These are phyloP conservation scores for Xylariaceae sp. DNA, from an alignment of 2,329 filamentous ascomycete genomes.

Conservation along the genomic window DNA sequence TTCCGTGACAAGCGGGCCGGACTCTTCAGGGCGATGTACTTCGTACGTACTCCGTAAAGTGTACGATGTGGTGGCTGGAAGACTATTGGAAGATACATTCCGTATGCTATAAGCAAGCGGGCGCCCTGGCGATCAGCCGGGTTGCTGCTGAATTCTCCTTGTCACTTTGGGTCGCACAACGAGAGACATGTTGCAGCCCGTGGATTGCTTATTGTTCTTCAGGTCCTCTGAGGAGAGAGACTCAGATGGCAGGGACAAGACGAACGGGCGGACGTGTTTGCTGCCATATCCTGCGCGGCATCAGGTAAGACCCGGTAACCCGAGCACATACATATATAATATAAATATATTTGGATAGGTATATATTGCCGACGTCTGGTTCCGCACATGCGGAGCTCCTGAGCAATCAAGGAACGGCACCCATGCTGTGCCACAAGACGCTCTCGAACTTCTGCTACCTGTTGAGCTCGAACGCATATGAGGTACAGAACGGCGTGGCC, in stretches of 20 bases:
- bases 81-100: no score
- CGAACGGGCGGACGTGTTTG: not conserved
- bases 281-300: not conserved
- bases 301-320: not conserved
- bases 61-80: no score
- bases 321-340: not conserved
- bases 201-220: not conserved
- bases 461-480: not conserved
- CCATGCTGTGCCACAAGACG: slow-evolving; percentile 10
- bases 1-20: no score
- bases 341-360: no score
- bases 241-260: not conserved
- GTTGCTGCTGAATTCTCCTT: not conserved
- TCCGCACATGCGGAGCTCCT: slow-evolving; percentile 17
- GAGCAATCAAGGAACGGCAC: slow-evolving; percentile 10
- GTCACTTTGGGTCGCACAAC: not conserved
- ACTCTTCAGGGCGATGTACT: no score
- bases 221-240: not conserved
- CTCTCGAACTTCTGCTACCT: not conserved
- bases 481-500: no score
- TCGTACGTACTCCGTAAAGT: no score
- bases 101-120: no score
- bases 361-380: slow-evolving; percentile 1
- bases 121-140: not conserved
- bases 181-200: not conserved